Evolutionary conservation across 2,329 filamentous ascomycete genomes (phyloP), one percentile per base, ranked within the genome.

Genomic region (Aureobasidium sp.): DNA sequence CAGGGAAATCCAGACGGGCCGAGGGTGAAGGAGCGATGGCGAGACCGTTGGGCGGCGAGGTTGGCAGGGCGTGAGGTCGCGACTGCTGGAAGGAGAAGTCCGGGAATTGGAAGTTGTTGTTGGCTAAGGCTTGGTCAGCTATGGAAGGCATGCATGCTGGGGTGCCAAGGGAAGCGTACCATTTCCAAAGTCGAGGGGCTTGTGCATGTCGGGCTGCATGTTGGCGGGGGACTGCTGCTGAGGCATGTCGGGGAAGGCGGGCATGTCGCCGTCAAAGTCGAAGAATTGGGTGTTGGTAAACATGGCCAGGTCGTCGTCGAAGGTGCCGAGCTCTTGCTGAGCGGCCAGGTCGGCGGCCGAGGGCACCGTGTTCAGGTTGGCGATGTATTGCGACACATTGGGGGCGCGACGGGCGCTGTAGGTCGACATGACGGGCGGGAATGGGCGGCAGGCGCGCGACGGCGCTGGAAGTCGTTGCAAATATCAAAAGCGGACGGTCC

Each of bases 371-470:
- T 96, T 96, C 70, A 97, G 81, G 68, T 92, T 88, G 70, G 90
- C 88, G 67, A 97, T 82, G 78, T 94, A 96, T 72, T 91, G 88
- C 71, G 91, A 91, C 77, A 96, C 89, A 75, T 96, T 96, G 71
- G 90, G 88, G 69, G 84, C 89, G 72, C 88, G 86, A 65, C 90
- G 88, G 71, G 87, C 87, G 75, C 83, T 86, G 82, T 86, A 91
- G 73, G 80, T 83, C 74, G 89, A 85, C 88, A 91, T 91, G n/a
- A 20, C 39, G 36, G 27, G 42, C 51, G 51, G 37, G 42, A 31
- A 29, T 41, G 51, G 25, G 37, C 34, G 44, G 36, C 45, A 17
- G 57, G 57, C 57, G 57, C 57, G 31, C 57, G 45, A 22, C 57
- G 57, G 57, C 57, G 57, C 57, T 29, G 45, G 45, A 9, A 17